phyloP scores from a whole-genome alignment of 805 yeast species.

The Yarrowia hollandica region DNA sequence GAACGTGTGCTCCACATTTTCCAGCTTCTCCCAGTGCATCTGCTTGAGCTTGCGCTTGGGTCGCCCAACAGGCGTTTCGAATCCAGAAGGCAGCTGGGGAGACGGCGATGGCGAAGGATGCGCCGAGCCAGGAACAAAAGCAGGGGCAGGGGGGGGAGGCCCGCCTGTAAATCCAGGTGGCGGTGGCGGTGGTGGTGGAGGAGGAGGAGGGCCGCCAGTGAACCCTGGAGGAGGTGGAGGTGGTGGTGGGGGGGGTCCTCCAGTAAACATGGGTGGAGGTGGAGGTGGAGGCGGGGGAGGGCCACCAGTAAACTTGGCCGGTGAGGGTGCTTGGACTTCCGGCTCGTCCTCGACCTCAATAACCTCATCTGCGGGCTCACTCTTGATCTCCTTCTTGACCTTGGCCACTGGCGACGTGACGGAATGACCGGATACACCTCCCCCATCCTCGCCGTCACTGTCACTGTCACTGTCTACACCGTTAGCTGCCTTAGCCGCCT shows the following conservation, averaged over 20 bases:
- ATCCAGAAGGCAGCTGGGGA: constrained; percentile 40
- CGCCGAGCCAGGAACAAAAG: constrained; percentile 34
- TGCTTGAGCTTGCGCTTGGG: constrained; percentile 84
- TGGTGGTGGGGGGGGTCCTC: constrained; percentile 39
- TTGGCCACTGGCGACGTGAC: not conserved
- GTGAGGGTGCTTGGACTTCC: no score
- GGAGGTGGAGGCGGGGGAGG: constrained; percentile 46
- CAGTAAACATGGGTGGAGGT: constrained; percentile 37
- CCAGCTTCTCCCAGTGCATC: constrained; percentile 95
- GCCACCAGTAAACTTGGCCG: constrained; percentile 31
- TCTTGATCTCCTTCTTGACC: constrained; percentile 6
- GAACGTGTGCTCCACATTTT: constrained; percentile 77
- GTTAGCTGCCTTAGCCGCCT: not conserved
- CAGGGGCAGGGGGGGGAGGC: constrained; percentile 35
- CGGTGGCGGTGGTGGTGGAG: constrained; percentile 38
- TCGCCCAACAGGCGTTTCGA: constrained; percentile 45
- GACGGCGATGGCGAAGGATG: constrained; percentile 35
- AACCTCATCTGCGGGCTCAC: not conserved
- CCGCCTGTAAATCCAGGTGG: constrained; percentile 30
- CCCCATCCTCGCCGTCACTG: not conserved
- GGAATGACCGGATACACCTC: not conserved
- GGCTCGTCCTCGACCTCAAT: not conserved
- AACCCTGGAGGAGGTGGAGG: constrained; percentile 35
- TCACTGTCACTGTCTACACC: no score
- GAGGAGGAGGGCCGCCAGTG: constrained; percentile 37